These are phyloP conservation scores for Blepharisma stoltei DNA, from an alignment of 73 alveolate genomes.

Conservation along the genomic window DNA sequence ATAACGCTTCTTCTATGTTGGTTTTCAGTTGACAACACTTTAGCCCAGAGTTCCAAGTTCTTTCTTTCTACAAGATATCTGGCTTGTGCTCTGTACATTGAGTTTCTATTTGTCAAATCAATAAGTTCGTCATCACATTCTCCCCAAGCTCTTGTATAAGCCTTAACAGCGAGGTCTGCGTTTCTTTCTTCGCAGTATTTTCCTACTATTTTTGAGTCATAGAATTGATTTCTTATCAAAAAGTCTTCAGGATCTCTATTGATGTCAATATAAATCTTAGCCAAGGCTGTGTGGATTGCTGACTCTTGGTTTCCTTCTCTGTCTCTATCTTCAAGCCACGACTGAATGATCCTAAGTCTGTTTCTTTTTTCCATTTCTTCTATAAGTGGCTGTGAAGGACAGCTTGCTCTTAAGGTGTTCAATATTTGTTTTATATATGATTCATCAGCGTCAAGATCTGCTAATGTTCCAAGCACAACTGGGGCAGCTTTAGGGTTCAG, in stretches of 20 bases:
- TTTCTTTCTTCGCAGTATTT: conserved; percentile 97
- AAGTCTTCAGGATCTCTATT: conserved; percentile 94
- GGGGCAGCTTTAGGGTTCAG: conserved; percentile 97
- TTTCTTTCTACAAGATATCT: conserved; percentile 98
- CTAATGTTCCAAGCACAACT: conserved; percentile 91
- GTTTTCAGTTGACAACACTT: conserved; percentile 90
- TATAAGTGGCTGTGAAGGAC: conserved; percentile 91
- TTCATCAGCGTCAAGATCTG: conserved; percentile 96
- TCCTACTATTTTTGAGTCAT: conserved; percentile 98
- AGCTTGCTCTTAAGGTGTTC: conserved; percentile 83
- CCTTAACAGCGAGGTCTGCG: conserved; percentile 95
- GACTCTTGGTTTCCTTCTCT: conserved; percentile 98
- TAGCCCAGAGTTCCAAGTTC: conserved; percentile 96
- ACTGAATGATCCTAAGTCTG: conserved; percentile 92
- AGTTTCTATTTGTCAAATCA: conserved; percentile 96
- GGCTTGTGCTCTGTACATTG: conserved; percentile 97
- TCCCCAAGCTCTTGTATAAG: conserved; percentile 99
- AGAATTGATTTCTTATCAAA: conserved; percentile 95
- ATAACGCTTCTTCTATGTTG: conserved; percentile 95
- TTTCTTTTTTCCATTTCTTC: conserved; percentile 95
- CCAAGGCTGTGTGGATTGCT: conserved; percentile 97
- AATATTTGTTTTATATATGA: conserved; percentile 87
- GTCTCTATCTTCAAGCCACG: conserved; percentile 98
- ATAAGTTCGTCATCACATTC: conserved; percentile 98
- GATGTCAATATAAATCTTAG: conserved; percentile 93